Conservation (phyloP, 495 filamentous ascomycete species). For the Aspergillus funiculosus region DNA sequence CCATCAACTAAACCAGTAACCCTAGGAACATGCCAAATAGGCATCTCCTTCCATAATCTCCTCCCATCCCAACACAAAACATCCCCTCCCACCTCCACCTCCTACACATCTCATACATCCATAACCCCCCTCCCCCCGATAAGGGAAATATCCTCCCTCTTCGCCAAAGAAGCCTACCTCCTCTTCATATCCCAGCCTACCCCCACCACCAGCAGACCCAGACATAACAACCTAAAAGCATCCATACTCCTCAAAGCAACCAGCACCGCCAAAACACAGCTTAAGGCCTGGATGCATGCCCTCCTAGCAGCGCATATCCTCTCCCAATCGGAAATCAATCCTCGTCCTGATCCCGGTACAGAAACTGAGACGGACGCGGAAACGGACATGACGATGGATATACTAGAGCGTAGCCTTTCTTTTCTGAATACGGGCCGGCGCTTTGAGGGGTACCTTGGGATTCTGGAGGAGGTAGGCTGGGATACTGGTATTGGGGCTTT, state of each 20-base stretch:
- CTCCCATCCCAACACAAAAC: constrained; percentile 13
- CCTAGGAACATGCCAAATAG: constrained; percentile 32
- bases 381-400: constrained; percentile 5
- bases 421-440: constrained; percentile 33
- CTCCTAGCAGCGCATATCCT: constrained; percentile 47
- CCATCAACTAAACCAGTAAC: constrained; percentile 10
- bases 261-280: constrained; percentile 42
- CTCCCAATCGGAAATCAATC: background rate
- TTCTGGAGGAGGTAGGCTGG: constrained; percentile 52
- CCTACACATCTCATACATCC: constrained; percentile 1
- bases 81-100: background rate
- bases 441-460: constrained; percentile 38
- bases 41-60: constrained; percentile 29
- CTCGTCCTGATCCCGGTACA: background rate
- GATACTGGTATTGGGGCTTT: constrained; percentile 51
- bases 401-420: constrained; percentile 16
- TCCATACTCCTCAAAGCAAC: constrained; percentile 62
- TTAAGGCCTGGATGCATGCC: constrained; percentile 73
- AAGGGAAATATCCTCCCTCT: constrained; percentile 17
- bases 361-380: background rate
- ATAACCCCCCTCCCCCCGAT: constrained; percentile 23
- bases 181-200: constrained; percentile 19
- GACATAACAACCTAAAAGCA: constrained; percentile 26
- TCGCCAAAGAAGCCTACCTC: constrained; percentile 29
- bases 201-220: background rate